A percentile compares a stretch with the other conserved stretches of the same genome.
phyloP scores from a whole-genome alignment of 768 basidiomycete genomes.

The Phallus indusiatus region DNA sequence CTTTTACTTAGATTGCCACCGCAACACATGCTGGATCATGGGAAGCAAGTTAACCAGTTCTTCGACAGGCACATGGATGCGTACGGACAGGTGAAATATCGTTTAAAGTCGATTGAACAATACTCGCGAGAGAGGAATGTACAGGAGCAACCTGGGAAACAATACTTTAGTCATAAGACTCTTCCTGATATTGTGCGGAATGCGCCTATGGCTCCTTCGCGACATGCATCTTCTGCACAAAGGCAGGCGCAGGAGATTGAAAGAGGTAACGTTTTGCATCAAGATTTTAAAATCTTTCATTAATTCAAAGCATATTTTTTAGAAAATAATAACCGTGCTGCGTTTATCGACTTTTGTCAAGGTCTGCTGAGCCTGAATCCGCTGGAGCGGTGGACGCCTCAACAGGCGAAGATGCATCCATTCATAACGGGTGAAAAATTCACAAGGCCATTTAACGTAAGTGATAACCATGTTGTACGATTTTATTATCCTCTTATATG shows the following conservation, averaged over 20 bases:
- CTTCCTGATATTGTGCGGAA: conserved; percentile 94
- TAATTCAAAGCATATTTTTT: neutral
- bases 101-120: conserved; percentile 86
- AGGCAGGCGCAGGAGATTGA: conserved; percentile 76
- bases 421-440: conserved; percentile 98
- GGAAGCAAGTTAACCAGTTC: conserved; percentile 91
- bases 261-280: conserved; percentile 56
- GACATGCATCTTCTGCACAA: conserved; percentile 42
- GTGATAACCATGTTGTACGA: neutral
- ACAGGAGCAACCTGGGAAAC: conserved; percentile 96
- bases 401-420: conserved; percentile 90
- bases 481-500: conserved; percentile 41
- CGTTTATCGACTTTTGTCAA: conserved; percentile 96
- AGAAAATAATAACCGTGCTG: conserved; percentile 91
- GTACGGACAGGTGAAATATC: conserved; percentile 64
- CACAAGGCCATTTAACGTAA: conserved; percentile 60
- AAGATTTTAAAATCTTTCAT: neutral
- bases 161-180: conserved; percentile 93
- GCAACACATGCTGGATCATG: conserved; percentile 86
- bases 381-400: conserved; percentile 92
- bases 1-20: conserved; percentile 73
- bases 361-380: conserved; percentile 93
- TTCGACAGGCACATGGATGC: conserved; percentile 75
- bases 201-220: conserved; percentile 78
- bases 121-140: conserved; percentile 93